Conservation (phyloP, 257 asterid species). For the Marsdenia floribunda region DNA sequence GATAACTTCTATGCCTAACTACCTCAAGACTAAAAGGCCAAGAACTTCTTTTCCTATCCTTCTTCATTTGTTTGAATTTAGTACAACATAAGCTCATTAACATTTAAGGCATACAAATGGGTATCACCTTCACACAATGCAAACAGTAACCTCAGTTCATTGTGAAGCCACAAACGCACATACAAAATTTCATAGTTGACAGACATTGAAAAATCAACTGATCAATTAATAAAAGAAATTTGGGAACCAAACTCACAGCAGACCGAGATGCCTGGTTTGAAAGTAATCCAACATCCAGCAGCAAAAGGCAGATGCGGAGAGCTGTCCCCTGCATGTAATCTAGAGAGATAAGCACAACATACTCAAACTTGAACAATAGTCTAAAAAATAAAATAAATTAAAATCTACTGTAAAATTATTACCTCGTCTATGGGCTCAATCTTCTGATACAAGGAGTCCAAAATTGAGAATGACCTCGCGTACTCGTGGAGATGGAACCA, state of each 20-base stretch:
- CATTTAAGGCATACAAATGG: background rate
- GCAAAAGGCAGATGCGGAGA: slow-evolving; percentile 73
- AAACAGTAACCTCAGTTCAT: background rate
- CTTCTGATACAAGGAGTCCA: slow-evolving; percentile 75
- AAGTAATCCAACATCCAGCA: slow-evolving; percentile 81
- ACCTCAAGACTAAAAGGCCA: background rate
- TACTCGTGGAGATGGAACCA: slow-evolving; percentile 94
- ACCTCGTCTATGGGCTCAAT: slow-evolving; percentile 93
- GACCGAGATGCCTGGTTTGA: slow-evolving; percentile 62
- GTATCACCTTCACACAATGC: background rate
- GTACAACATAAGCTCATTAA: background rate
- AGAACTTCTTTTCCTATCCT: background rate
- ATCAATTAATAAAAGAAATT: background rate
- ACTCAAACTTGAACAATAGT: slow-evolving; percentile 1
- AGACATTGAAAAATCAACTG: background rate
- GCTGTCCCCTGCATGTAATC: slow-evolving; percentile 69
- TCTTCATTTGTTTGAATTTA: background rate
- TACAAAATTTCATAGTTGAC: background rate
- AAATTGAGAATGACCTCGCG: slow-evolving; percentile 55
- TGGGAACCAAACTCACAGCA: slow-evolving; percentile 52
- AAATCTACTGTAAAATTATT: slow-evolving; percentile 11
- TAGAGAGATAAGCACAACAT: slow-evolving; percentile 18
- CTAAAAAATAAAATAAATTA: background rate
- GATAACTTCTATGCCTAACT: background rate
- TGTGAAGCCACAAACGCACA: background rate